These are phyloP conservation scores for Cytospora chrysosperma DNA, from an alignment of 2,329 filamentous ascomycete species.

Conservation along the genomic window DNA sequence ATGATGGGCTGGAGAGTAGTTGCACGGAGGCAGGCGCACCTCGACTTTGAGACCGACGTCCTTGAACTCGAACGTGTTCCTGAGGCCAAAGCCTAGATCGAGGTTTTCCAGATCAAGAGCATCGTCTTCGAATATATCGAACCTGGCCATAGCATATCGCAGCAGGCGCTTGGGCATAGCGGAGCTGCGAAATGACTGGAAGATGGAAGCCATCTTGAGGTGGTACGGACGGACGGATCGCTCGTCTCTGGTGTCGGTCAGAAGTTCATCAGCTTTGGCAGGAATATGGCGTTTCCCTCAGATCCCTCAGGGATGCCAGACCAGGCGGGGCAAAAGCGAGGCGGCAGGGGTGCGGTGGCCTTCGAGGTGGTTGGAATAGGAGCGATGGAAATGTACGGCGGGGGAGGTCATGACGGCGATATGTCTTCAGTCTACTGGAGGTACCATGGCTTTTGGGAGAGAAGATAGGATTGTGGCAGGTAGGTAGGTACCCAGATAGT, in stretches of 20 bases:
- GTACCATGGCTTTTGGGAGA: neutral
- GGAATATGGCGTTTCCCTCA: neutral
- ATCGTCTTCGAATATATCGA: slow-evolving; percentile 86
- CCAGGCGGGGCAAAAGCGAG: neutral
- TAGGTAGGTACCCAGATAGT: neutral
- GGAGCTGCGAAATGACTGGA: slow-evolving; percentile 63
- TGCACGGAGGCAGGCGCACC: slow-evolving; percentile 49
- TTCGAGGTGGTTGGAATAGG: slow-evolving; percentile 13
- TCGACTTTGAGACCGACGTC: slow-evolving; percentile 80
- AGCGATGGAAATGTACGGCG: slow-evolving; percentile 15
- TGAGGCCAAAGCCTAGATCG: slow-evolving; percentile 78
- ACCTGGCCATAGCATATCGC: slow-evolving; percentile 76
- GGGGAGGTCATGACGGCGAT: slow-evolving; percentile 23
- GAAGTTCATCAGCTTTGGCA: neutral
- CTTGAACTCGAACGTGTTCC: slow-evolving; percentile 79
- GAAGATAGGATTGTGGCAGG: neutral
- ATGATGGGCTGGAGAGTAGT: neutral
- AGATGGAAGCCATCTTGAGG: slow-evolving; percentile 66
- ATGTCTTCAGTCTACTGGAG: slow-evolving; percentile 7
- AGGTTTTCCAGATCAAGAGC: slow-evolving; percentile 82
- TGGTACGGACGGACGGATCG: neutral
- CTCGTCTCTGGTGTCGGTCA: neutral
- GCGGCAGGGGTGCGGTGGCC: slow-evolving; percentile 6
- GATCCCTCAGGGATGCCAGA: slow-evolving; percentile 4
- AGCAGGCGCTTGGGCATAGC: slow-evolving; percentile 87